Base-by-base conservation (phyloP, 2,329 filamentous ascomycete species). In the Ascochyta viciae-villosae region DNA sequence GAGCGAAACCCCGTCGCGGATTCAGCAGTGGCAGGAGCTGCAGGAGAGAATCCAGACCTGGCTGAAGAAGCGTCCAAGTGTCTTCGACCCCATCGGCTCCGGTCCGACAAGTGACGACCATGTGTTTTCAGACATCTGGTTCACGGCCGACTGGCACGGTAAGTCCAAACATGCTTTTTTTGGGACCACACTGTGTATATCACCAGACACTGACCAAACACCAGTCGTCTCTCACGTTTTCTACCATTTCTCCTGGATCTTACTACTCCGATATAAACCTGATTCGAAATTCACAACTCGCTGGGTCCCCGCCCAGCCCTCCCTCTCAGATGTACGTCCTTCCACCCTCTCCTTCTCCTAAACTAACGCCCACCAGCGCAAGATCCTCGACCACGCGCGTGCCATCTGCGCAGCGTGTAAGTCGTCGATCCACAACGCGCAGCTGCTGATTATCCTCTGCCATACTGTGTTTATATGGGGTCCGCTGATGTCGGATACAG, bases 261-360 rank as follows among this genome's bases (percentile, higher is more conserved):
- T 73, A n/a, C 57, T 73, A 16, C 56, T 73, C 7, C 61, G 49
- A 8, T 71, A 71, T 35, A 70, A 63, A 33, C 69, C 70, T 2
- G 63, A 62, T 1, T 62, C 66, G 1, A 66, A 63, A 40, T 71
- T 71, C 29, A 62, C 63, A 2, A 58, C 65, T 12, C 67, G 63
- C 16, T 67, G 63, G 42, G 46, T 62, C 8, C 7, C 13, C 6
- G 6, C n/a, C 6, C 26, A 9, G 19, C 43, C 42, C 10, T 57
- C 39, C 3, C 48, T 23, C 26, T 57, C 27, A 63, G 26, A 39
- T 10, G 15, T 9, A 29, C 27, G 27, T 29, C 27, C 10, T 29
- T 29, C 9, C 9, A 4, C 8, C 8, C 7, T 9, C 3, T 4
- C 27, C 24, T 26, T 26, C 24, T 26, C 6, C 24, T 2, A 26